phyloP scores from a whole-genome alignment of 345 rosid species.

The Viola odorata region DNA sequence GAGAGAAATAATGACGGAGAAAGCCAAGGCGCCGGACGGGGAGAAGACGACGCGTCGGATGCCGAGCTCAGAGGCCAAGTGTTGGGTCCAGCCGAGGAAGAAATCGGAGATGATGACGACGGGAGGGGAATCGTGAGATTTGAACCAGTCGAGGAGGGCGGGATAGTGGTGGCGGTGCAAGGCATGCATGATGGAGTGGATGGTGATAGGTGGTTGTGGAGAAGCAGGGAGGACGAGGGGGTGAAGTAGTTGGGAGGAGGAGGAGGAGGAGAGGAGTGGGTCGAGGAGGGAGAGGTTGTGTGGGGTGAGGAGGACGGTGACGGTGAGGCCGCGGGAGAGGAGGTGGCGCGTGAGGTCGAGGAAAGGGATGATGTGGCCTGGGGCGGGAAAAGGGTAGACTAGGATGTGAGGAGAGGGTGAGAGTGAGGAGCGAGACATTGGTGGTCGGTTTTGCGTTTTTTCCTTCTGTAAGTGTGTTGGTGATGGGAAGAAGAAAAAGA shows the following conservation, averaged over 20 bases:
- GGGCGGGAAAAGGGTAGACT: slow-evolving; percentile 46
- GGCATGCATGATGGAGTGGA: slow-evolving; percentile 8
- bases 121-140: slow-evolving; percentile 40
- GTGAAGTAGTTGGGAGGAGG: slow-evolving; percentile 28
- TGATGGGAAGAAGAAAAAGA: too few species aligned
- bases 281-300: slow-evolving; percentile 33
- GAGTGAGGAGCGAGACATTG: too few species aligned
- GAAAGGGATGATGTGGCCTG: slow-evolving; percentile 67
- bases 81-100: slow-evolving; percentile 66
- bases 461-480: too few species aligned
- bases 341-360: slow-evolving; percentile 55
- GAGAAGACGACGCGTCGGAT: slow-evolving; percentile 48
- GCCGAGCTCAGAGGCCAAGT: slow-evolving; percentile 40
- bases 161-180: slow-evolving; percentile 36
- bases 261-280: slow-evolving; percentile 32
- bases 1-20: slow-evolving; percentile 19
- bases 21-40: slow-evolving; percentile 39
- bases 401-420: too few species aligned
- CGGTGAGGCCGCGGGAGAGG: slow-evolving; percentile 37
- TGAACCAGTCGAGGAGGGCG: slow-evolving; percentile 42
- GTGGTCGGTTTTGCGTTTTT: too few species aligned
- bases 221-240: slow-evolving; percentile 27
- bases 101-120: slow-evolving; percentile 53
- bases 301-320: slow-evolving; percentile 46
- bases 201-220: slow-evolving; percentile 5